These are phyloP conservation scores for Xylaria telfairii DNA, from an alignment of 495 filamentous ascomycete species.

Conservation along the genomic window DNA sequence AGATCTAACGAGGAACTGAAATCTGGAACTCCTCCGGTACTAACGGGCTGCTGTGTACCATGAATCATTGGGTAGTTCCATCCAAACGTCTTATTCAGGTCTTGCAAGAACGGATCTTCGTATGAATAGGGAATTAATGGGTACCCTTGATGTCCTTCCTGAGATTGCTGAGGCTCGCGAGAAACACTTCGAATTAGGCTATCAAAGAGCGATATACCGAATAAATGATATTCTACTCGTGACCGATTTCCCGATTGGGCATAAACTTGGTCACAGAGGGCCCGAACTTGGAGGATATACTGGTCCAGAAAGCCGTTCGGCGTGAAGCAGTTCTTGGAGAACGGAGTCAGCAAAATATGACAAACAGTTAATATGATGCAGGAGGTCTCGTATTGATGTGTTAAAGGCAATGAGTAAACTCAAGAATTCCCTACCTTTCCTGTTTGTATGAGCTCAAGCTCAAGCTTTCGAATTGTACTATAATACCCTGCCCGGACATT, in stretches of 20 bases:
- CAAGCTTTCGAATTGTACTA: constrained; percentile 46
- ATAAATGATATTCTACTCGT: constrained; percentile 46
- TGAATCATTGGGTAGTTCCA: constrained; percentile 22
- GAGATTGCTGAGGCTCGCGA: constrained; percentile 28
- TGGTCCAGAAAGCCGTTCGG: constrained; percentile 39
- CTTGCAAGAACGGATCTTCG: constrained; percentile 29
- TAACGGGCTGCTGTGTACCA: neutral
- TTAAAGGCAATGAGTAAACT: neutral
- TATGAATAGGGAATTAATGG: constrained; percentile 20
- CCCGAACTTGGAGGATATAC: constrained; percentile 42
- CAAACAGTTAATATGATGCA: neutral
- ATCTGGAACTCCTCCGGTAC: neutral
- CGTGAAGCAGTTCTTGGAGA: constrained; percentile 39
- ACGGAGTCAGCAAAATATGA: constrained; percentile 12
- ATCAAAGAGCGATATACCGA: constrained; percentile 46
- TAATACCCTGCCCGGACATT: constrained; percentile 41
- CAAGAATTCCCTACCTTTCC: constrained; percentile 46
- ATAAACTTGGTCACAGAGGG: constrained; percentile 49
- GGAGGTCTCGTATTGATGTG: neutral
- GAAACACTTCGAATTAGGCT: constrained; percentile 34
- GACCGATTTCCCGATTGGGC: constrained; percentile 36
- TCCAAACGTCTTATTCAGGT: constrained; percentile 16
- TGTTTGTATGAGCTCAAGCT: constrained; percentile 52
- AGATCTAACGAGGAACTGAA: constrained; percentile 24
- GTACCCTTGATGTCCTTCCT: constrained; percentile 27